Percentiles rank a stretch among this genome's conserved stretches.
Conservation (phyloP, 2,329 filamentous ascomycete genomes). For the Calonectria leucothoes region DNA sequence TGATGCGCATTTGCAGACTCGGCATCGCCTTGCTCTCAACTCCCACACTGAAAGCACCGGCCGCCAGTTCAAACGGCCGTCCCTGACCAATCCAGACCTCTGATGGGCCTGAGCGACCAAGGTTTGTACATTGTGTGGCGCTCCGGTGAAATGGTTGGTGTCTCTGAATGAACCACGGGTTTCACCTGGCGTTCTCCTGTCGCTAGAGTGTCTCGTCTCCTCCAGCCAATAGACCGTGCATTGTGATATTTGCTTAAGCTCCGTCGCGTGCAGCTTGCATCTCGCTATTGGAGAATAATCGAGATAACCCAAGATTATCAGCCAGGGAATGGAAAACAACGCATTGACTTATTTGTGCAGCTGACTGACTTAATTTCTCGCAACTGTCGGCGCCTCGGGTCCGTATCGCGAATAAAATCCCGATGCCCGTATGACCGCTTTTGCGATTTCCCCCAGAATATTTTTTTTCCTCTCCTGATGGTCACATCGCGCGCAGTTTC, state of each 20-base stretch:
- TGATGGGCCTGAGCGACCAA: not conserved
- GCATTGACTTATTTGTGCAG: not conserved
- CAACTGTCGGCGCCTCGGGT: not conserved
- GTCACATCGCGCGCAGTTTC: not conserved
- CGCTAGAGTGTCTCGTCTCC: not conserved
- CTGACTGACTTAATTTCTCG: not conserved
- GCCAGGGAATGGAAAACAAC: not conserved
- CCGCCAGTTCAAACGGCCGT: not conserved
- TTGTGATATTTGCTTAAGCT: not conserved
- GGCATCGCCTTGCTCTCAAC: not conserved
- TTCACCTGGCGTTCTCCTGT: not conserved
- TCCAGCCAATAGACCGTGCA: not conserved
- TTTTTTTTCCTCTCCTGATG: not conserved
- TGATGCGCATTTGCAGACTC: not conserved
- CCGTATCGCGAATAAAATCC: not conserved
- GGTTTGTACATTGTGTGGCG: not conserved
- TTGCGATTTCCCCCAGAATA: constrained; percentile 1
- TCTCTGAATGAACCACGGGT: not conserved
- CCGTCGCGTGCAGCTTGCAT: constrained; percentile 1
- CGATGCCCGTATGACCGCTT: not conserved
- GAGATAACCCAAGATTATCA: not conserved
- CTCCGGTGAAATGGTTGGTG: not conserved
- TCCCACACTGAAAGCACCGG: not conserved
- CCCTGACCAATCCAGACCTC: not conserved
- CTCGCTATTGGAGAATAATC: not conserved